A percentile compares a stretch with the other conserved stretches of the same genome.
Evolutionary conservation across 129 eudicot genomes (phyloP).

Genomic region (Helianthus annuus): DNA sequence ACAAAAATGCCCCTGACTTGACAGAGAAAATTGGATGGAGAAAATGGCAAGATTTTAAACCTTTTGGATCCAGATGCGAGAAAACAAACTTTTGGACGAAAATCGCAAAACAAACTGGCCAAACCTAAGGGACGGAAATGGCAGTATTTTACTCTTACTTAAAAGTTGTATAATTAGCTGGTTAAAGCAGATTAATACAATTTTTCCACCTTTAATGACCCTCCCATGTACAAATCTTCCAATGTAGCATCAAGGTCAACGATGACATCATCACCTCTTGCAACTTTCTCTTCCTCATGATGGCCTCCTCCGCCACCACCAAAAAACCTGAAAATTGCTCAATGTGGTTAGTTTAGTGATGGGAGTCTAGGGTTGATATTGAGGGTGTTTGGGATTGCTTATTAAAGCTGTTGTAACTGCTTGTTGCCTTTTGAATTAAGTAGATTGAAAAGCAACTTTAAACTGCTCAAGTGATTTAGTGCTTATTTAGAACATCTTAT

Average conservation of each 20-base stretch:
- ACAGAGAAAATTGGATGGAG: too few relatives aligned
- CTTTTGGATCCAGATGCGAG: too few relatives aligned
- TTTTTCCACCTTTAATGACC: conserved; percentile 76
- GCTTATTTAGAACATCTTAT: neutral
- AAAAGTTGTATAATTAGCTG: neutral
- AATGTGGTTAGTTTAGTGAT: neutral
- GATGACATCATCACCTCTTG: conserved; percentile 94
- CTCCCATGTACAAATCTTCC: conserved; percentile 99
- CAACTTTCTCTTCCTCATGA: conserved; percentile 88
- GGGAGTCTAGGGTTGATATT: neutral
- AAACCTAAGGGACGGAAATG: too few relatives aligned
- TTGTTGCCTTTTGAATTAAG: neutral
- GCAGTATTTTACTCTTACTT: neutral
- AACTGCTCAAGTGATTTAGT: neutral
- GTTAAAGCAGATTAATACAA: neutral
- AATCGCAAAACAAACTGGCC: too few relatives aligned
- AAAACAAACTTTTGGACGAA: too few relatives aligned
- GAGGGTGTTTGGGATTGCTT: neutral
- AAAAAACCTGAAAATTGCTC: conserved; percentile 62
- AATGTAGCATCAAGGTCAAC: conserved; percentile 88
- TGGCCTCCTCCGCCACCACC: conserved; percentile 76
- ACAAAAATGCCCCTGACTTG: too few relatives aligned
- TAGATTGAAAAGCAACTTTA: neutral
- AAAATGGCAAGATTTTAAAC: too few relatives aligned
- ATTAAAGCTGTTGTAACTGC: neutral